Evolutionary conservation across 2,329 filamentous ascomycete genomes (phyloP).

Genomic region (Penicillium sp.): DNA sequence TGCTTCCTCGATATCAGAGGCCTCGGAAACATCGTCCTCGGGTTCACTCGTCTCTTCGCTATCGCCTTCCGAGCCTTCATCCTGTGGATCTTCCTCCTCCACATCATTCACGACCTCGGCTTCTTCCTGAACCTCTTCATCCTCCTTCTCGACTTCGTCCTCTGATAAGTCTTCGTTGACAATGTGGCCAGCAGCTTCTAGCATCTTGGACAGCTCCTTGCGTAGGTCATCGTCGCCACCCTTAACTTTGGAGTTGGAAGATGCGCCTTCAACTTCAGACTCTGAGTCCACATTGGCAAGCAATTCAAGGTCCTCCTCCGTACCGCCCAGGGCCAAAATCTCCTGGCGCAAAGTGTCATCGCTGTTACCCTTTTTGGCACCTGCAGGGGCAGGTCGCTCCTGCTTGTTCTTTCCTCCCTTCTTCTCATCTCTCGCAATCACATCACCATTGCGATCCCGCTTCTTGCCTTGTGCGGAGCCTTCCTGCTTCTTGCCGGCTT

Average conservation of each 20-base stretch:
- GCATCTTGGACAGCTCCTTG: conserved; percentile 44
- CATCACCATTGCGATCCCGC: conserved; percentile 51
- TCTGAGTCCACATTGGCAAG: conserved; percentile 51
- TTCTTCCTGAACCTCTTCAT: conserved; percentile 23
- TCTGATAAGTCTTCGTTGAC: conserved; percentile 40
- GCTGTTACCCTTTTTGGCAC: conserved; percentile 22
- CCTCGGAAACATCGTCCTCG: conserved; percentile 36
- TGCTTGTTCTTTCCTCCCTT: conserved; percentile 30
- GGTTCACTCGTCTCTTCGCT: conserved; percentile 25
- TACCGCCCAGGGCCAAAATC: conserved; percentile 53
- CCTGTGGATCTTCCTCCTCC: conserved; percentile 41
- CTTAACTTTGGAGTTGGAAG: conserved; percentile 26
- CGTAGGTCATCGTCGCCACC: conserved; percentile 44
- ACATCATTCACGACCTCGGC: conserved; percentile 36
- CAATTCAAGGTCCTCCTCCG: conserved; percentile 54
- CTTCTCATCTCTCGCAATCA: conserved; percentile 45
- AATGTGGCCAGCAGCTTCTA: conserved; percentile 43
- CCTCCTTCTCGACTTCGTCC: conserved; percentile 34
- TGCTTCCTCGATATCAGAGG: conserved; percentile 35
- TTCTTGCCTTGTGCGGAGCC: conserved; percentile 46
- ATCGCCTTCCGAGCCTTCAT: conserved; percentile 39
- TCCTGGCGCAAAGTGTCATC: conserved; percentile 47
- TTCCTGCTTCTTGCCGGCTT: conserved; percentile 31
- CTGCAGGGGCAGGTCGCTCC: conserved; percentile 19
- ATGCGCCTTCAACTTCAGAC: conserved; percentile 49